Evolutionary conservation across 139 green algal species (phyloP), one percentile per base, ranked within the genome.

Genomic region (Chlorella sp.): DNA sequence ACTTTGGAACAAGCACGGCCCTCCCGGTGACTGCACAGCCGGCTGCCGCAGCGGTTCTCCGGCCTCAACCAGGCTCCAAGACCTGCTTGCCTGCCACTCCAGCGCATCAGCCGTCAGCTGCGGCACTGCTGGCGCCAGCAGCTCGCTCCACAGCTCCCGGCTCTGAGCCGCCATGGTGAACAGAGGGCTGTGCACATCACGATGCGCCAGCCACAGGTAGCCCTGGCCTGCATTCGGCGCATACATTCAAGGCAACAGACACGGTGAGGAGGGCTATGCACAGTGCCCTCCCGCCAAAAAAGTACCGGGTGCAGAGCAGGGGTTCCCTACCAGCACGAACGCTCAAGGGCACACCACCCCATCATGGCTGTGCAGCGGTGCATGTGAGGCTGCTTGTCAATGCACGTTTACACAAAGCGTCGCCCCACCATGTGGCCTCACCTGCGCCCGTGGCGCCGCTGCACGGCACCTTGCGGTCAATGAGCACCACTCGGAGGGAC

Each of bases 161-260:
- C 90, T 94, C 56, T 80, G 73, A 0, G 76, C 56, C 3, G 92
- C 92, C 60, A 95, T 81, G 4, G 78, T 48, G 90, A 91, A 96
- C n/a, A 72, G 67, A 6, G 84, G 54, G 32, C 78, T 88, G 48
- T 41, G 41, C 2, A 90, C 85, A 16, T 87, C 46, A 1, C 93
- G 83, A 73, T 96, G 93, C 11, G 87, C 85, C 88, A 95, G 80
- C 93, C 93, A 96, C 1, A 96, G 88, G 81, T 96, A 96, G 8
- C 93, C 92, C 72, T 95, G 93, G 16, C 93, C 92, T 90, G 88
- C 30, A 78, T 30, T 11, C 13, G 44, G 1, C 2, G n/a, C n/a
- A n/a, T n/a, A n/a, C n/a, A n/a, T n/a, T n/a, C n/a, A n/a, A 3
- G 73, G 30, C 16, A 70, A 19, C 14, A 34, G 16, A 24, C 9